These are phyloP conservation scores for Neurospora sp. DNA, from an alignment of 495 filamentous ascomycete genomes.

Conservation along the genomic window DNA sequence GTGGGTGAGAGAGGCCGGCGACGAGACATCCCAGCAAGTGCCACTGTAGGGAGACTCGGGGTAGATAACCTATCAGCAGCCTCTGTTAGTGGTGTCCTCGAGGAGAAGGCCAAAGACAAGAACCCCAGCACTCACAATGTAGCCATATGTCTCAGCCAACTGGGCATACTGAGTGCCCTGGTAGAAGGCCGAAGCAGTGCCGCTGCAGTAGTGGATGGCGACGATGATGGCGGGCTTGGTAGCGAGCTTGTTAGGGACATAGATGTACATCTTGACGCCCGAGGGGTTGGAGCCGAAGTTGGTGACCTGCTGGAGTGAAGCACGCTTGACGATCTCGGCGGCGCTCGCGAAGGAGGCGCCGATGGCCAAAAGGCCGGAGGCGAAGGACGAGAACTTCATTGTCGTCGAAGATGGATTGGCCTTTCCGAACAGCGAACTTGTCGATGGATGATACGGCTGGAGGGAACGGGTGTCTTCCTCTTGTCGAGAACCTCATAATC, in stretches of 20 bases:
- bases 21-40: constrained; percentile 54
- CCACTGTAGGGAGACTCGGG: constrained; percentile 37
- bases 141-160: constrained; percentile 43
- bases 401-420: neutral
- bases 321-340: constrained; percentile 15
- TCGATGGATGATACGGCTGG: neutral
- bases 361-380: constrained; percentile 20
- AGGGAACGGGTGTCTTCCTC: neutral
- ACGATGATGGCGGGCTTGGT: constrained; percentile 36
- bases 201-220: constrained; percentile 46
- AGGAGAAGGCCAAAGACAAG: constrained; percentile 54
- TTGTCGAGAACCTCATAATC: neutral
- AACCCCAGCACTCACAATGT: constrained; percentile 19
- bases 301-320: constrained; percentile 25
- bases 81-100: constrained; percentile 54
- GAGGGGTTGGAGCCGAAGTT: constrained; percentile 32
- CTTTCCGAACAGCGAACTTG: neutral
- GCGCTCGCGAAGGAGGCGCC: constrained; percentile 8
- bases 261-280: constrained; percentile 28
- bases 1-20: constrained; percentile 41
- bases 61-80: constrained; percentile 24
- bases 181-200: constrained; percentile 42
- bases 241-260: constrained; percentile 27
- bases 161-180: constrained; percentile 35
- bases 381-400: constrained; percentile 21